Evolutionary conservation across 1,284 basidiomycete species (phyloP).

Genomic region (Mycosarcoma mackinlayi): DNA sequence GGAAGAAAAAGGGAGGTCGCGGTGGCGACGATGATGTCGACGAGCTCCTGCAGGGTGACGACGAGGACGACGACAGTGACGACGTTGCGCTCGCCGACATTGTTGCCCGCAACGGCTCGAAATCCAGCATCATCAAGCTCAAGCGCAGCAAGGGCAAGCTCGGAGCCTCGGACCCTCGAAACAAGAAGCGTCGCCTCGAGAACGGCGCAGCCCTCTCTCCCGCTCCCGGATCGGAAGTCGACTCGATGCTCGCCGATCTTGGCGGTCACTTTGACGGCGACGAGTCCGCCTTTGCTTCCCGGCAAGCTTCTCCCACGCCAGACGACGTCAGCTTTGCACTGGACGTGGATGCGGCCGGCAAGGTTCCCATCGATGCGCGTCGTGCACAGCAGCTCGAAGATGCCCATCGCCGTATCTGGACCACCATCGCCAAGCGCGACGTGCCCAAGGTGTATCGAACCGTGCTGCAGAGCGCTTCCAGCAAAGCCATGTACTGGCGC

Average conservation of each 20-base stretch:
- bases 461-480: constrained; percentile 61
- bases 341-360: constrained; percentile 46
- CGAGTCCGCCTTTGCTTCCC: constrained; percentile 38
- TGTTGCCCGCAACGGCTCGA: constrained; percentile 27
- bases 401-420: constrained; percentile 66
- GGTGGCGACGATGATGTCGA: constrained; percentile 39
- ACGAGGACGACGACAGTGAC: constrained; percentile 38
- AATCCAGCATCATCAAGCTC: constrained; percentile 50
- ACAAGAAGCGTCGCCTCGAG: constrained; percentile 46
- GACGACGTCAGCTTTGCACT: constrained; percentile 39
- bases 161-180: constrained; percentile 17
- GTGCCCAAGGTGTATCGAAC: constrained; percentile 67
- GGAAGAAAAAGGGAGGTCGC: constrained; percentile 13
- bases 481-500: constrained; percentile 75
- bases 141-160: constrained; percentile 50
- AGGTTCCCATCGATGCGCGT: constrained; percentile 55
- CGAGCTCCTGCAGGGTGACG: constrained; percentile 40
- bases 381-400: constrained; percentile 63
- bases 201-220: constrained; percentile 33
- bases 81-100: constrained; percentile 46
- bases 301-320: constrained; percentile 35
- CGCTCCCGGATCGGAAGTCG: constrained; percentile 36
- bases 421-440: constrained; percentile 65
- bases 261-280: constrained; percentile 35
- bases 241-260: constrained; percentile 35